Percentiles rank a stretch among this genome's conserved stretches.
Conservation (phyloP, 352 stramenopile species). For the Thraustotheca clavata region DNA sequence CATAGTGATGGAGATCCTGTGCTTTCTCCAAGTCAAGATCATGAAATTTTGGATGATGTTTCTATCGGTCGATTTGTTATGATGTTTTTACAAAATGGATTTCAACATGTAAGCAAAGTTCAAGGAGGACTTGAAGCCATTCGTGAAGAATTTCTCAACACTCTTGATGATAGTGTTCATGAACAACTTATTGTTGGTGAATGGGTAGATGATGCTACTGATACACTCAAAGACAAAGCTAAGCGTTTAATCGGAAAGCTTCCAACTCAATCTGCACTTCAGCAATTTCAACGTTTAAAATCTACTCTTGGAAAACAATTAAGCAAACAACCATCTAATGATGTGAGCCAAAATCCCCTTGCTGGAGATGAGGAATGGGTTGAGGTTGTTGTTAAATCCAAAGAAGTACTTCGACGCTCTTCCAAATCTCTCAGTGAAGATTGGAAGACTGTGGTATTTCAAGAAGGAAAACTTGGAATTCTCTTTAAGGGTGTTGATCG, state of each 20-base stretch:
- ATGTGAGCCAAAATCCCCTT: not conserved
- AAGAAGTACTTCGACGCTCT: conserved; percentile 32
- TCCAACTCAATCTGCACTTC: conserved; percentile 5
- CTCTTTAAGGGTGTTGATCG: conserved; percentile 63
- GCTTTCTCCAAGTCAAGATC: not conserved
- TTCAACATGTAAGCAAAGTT: conserved; percentile 77
- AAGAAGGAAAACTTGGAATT: conserved; percentile 62
- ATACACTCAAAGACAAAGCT: conserved; percentile 11
- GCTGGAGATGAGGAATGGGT: conserved; percentile 65
- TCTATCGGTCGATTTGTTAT: conserved; percentile 69
- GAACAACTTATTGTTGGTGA: conserved; percentile 64
- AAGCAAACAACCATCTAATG: not conserved
- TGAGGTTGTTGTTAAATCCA: conserved; percentile 46
- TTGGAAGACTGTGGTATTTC: conserved; percentile 40
- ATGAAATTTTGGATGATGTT: conserved; percentile 36
- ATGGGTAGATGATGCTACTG: not conserved
- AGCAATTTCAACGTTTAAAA: not conserved
- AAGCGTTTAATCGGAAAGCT: conserved; percentile 13
- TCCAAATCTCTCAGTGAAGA: not conserved
- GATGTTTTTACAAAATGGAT: conserved; percentile 82
- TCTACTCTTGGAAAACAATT: not conserved
- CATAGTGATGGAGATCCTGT: not conserved
- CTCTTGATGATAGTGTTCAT: conserved; percentile 51
- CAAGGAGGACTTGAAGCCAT: conserved; percentile 76
- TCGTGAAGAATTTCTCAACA: conserved; percentile 44